Evolutionary conservation across 1,139 yeast species (phyloP).

Genomic region (Candida glucosophila): DNA sequence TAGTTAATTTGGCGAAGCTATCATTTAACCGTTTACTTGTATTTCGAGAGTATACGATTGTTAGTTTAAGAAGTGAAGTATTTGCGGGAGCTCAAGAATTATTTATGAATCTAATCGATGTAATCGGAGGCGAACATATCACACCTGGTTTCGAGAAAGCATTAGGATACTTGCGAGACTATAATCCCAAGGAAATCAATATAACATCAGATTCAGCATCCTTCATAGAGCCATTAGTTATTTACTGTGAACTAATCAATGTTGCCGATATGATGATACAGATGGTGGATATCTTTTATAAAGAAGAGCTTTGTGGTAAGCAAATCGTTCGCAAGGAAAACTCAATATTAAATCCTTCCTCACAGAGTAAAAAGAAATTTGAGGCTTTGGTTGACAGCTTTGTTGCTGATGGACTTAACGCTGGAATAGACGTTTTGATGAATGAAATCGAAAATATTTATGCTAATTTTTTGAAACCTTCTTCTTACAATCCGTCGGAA

Average conservation of each 20-base stretch:
- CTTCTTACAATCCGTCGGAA: conserved; percentile 26
- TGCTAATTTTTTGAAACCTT: conserved; percentile 15
- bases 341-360: conserved; percentile 72
- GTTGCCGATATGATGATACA: conserved; percentile 90
- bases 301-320: conserved; percentile 65
- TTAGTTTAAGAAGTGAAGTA: conserved; percentile 22
- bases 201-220: conserved; percentile 12
- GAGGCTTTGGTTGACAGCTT: conserved; percentile 77
- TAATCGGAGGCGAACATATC: conserved; percentile 66
- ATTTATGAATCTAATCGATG: conserved; percentile 56
- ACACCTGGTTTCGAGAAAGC: conserved; percentile 81
- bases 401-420: conserved; percentile 87
- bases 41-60: conserved; percentile 27
- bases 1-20: conserved; percentile 30
- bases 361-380: conserved; percentile 70
- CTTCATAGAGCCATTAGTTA: conserved; percentile 71
- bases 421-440: conserved; percentile 82
- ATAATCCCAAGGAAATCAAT: conserved; percentile 50
- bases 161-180: conserved; percentile 54
- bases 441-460: conserved; percentile 53
- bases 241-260: conserved; percentile 84
- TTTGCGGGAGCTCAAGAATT: conserved; percentile 41
- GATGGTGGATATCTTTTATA: conserved; percentile 85
- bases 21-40: conserved; percentile 24
- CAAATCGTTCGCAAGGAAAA: conserved; percentile 58